Evolutionary conservation across 768 basidiomycete genomes (phyloP).

Genomic region (Leucocoprinus leucothites): DNA sequence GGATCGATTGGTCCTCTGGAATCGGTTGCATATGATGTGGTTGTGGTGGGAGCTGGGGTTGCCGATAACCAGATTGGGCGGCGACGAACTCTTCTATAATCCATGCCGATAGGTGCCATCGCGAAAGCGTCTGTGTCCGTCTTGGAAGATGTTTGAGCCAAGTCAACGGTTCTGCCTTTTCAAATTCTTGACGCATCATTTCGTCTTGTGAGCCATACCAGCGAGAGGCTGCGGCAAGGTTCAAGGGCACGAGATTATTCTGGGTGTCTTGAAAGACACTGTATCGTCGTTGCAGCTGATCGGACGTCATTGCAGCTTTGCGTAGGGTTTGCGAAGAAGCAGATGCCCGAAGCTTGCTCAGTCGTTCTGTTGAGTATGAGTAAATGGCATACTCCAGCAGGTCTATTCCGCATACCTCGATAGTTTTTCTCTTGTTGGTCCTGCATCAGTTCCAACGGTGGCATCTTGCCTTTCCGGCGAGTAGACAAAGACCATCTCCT

Average conservation of each 20-base stretch:
- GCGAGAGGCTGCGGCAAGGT: slow-evolving; percentile 47
- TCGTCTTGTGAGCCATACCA: slow-evolving; percentile 59
- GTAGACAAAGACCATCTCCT: slow-evolving; percentile 58
- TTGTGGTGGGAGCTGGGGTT: not conserved
- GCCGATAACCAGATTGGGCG: slow-evolving; percentile 24
- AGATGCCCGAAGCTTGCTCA: slow-evolving; percentile 48
- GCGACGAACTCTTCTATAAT: slow-evolving; percentile 65
- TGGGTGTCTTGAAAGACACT: slow-evolving; percentile 42
- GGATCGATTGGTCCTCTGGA: slow-evolving; percentile 34
- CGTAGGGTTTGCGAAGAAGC: slow-evolving; percentile 52
- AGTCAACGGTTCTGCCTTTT: slow-evolving; percentile 64
- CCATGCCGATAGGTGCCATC: slow-evolving; percentile 66
- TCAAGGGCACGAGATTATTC: slow-evolving; percentile 29
- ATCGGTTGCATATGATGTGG: slow-evolving; percentile 40
- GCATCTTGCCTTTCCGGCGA: slow-evolving; percentile 50
- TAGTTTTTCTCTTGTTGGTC: slow-evolving; percentile 62
- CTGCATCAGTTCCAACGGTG: slow-evolving; percentile 40
- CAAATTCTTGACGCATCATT: slow-evolving; percentile 48
- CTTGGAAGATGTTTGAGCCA: slow-evolving; percentile 65
- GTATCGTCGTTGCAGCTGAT: slow-evolving; percentile 69
- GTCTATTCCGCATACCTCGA: slow-evolving; percentile 37
- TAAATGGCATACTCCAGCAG: not conserved
- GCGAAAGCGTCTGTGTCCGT: slow-evolving; percentile 34
- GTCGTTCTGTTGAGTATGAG: slow-evolving; percentile 42
- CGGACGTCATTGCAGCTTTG: slow-evolving; percentile 60